Percentiles rank a stretch among this genome's conserved stretches.
Evolutionary conservation across 306 rosid species (phyloP).

Genomic region (Styphnolobium japonicum): DNA sequence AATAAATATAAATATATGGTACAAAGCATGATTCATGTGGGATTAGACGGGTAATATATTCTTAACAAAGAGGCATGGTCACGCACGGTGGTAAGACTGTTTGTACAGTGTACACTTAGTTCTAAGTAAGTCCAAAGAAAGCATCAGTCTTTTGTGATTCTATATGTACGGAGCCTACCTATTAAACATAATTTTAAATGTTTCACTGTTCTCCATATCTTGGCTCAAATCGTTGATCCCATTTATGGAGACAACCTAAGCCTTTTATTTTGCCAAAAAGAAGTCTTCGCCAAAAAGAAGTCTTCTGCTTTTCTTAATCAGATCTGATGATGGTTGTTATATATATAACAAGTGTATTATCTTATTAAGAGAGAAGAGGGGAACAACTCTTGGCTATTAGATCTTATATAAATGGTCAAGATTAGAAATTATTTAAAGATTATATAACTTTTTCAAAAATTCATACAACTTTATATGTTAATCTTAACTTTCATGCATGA

Average conservation of each 20-base stretch:
- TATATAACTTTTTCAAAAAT: too few species aligned
- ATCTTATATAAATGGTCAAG: too few species aligned
- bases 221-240: constrained; percentile 10
- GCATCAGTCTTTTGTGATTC: constrained; percentile 47
- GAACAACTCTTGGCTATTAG: too few species aligned
- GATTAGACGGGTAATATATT: constrained; percentile 46
- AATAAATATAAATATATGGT: constrained; percentile 6
- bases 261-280: constrained; percentile 16
- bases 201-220: constrained; percentile 14
- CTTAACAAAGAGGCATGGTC: constrained; percentile 33
- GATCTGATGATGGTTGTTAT: background rate
- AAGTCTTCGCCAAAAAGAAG: constrained; percentile 21
- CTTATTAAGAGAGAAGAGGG: too few species aligned
- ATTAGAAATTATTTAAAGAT: too few species aligned
- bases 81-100: background rate
- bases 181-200: constrained; percentile 25
- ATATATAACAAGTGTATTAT: background rate
- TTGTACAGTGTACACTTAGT: constrained; percentile 8
- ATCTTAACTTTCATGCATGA: background rate
- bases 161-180: constrained; percentile 47
- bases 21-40: constrained; percentile 43
- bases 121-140: constrained; percentile 27
- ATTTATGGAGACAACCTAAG: constrained; percentile 16
- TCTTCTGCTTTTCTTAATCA: constrained; percentile 19
- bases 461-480: background rate